Conservation (phyloP, 2,329 filamentous ascomycete genomes). For the Akanthomyces uredinophilus region DNA sequence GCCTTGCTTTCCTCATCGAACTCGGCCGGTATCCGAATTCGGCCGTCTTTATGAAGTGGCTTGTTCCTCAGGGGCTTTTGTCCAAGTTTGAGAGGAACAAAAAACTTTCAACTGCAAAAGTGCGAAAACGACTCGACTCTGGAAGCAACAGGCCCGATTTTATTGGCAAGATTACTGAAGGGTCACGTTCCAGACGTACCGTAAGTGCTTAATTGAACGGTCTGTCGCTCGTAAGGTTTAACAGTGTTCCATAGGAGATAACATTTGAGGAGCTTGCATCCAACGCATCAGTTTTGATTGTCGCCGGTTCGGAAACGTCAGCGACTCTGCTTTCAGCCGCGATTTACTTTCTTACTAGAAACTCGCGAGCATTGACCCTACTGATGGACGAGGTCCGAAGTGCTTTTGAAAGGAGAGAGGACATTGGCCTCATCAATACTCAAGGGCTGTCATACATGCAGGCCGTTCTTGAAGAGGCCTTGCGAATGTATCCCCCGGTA, state of each 20-base stretch:
- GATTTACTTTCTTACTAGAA: constrained; percentile 24
- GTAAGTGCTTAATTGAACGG: neutral
- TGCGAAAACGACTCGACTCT: neutral
- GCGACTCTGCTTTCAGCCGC: constrained; percentile 27
- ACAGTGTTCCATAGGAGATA: neutral
- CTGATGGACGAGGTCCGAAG: neutral
- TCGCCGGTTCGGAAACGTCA: constrained; percentile 32
- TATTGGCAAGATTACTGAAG: neutral
- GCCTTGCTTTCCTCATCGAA: neutral
- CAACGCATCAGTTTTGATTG: constrained; percentile 20
- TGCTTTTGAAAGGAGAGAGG: neutral
- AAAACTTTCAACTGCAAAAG: neutral
- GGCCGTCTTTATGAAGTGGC: neutral
- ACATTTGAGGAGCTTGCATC: neutral
- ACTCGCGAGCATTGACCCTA: neutral
- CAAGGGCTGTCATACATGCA: constrained; percentile 32
- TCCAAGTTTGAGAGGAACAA: neutral
- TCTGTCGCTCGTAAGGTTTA: neutral
- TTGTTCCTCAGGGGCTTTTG: neutral
- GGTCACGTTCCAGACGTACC: neutral
- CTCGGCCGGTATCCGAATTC: neutral
- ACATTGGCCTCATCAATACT: neutral
- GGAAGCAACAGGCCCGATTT: neutral
- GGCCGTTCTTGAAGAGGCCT: constrained; percentile 36
- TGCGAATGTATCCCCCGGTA: constrained; percentile 33